Percentiles rank a stretch among this genome's conserved stretches.
Evolutionary conservation across 1,284 basidiomycete species (phyloP).

Genomic region (Sanghuangporus sanghuang): DNA sequence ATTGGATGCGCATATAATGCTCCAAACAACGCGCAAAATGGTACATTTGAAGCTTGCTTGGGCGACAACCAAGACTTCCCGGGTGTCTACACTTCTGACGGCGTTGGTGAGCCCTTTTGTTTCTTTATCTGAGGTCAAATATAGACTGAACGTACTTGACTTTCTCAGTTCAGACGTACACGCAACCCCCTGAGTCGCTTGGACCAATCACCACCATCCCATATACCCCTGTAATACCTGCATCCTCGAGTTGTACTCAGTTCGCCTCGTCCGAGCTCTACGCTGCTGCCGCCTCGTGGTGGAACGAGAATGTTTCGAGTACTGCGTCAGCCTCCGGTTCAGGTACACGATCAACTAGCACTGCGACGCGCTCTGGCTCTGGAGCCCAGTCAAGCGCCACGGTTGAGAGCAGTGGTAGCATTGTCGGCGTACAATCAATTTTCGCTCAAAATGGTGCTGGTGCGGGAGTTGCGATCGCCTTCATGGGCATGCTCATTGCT

Average conservation of each 20-base stretch:
- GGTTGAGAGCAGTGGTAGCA: background rate
- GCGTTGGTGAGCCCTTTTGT: background rate
- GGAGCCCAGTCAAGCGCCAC: background rate
- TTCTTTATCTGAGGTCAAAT: background rate
- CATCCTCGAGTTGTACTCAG: slow-evolving; percentile 58
- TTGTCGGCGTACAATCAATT: background rate
- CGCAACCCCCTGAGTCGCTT: slow-evolving; percentile 55
- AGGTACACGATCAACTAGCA: slow-evolving; percentile 12
- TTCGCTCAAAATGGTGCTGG: slow-evolving; percentile 5
- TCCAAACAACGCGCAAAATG: slow-evolving; percentile 46
- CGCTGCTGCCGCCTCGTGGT: slow-evolving; percentile 16
- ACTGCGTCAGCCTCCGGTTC: slow-evolving; percentile 17
- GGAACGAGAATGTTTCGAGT: background rate
- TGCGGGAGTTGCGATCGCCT: slow-evolving; percentile 7
- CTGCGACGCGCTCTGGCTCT: slow-evolving; percentile 15
- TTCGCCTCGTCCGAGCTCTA: slow-evolving; percentile 52
- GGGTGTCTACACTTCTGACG: slow-evolving; percentile 41
- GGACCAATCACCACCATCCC: slow-evolving; percentile 54
- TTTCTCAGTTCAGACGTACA: slow-evolving; percentile 37
- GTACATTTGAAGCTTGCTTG: slow-evolving; percentile 46
- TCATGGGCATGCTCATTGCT: slow-evolving; percentile 14
- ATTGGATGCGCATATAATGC: slow-evolving; percentile 52
- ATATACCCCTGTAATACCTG: slow-evolving; percentile 54
- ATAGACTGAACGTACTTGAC: background rate
- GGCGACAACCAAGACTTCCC: slow-evolving; percentile 47